Evolutionary conservation across 2,329 filamentous ascomycete genomes (phyloP).

Genomic region (Fusarium udum): DNA sequence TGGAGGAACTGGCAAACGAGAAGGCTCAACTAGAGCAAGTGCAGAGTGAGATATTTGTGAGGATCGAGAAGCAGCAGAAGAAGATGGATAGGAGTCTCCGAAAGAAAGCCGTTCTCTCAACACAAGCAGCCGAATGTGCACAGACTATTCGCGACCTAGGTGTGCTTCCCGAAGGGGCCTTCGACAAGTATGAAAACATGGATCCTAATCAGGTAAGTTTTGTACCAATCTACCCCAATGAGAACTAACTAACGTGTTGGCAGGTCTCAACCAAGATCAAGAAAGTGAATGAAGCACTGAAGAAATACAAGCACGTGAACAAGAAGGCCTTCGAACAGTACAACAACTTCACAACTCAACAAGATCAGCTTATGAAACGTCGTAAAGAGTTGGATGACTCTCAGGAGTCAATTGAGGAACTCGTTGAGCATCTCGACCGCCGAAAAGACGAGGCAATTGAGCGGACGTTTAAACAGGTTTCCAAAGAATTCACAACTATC

Average conservation of each 20-base stretch:
- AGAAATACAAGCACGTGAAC: slow-evolving; percentile 98
- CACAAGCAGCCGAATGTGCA: slow-evolving; percentile 81
- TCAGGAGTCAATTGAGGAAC: slow-evolving; percentile 86
- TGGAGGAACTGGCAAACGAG: slow-evolving; percentile 64
- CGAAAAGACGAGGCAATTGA: slow-evolving; percentile 98
- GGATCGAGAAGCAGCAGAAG: slow-evolving; percentile 87
- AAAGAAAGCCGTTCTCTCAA: slow-evolving; percentile 81
- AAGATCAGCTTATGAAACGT: slow-evolving; percentile 85
- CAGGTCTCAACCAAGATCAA: slow-evolving; percentile 76
- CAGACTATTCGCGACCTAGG: slow-evolving; percentile 93
- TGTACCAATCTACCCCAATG: neutral
- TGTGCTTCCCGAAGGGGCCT: slow-evolving; percentile 91
- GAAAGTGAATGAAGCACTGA: slow-evolving; percentile 90
- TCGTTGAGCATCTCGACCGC: slow-evolving; percentile 91
- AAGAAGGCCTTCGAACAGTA: slow-evolving; percentile 99
- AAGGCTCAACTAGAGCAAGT: slow-evolving; percentile 73
- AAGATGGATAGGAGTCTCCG: slow-evolving; percentile 91
- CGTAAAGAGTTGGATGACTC: slow-evolving; percentile 88
- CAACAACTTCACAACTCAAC: slow-evolving; percentile 93
- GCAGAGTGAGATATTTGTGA: slow-evolving; percentile 78
- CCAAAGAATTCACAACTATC: slow-evolving; percentile 88
- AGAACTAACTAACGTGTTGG: slow-evolving; percentile 12
- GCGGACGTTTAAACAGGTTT: slow-evolving; percentile 98
- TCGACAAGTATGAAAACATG: slow-evolving; percentile 87
- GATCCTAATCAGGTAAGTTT: slow-evolving; percentile 76